Base-by-base conservation (phyloP, 2,329 filamentous ascomycete genomes). In the Aspergillus hiratsukae region DNA sequence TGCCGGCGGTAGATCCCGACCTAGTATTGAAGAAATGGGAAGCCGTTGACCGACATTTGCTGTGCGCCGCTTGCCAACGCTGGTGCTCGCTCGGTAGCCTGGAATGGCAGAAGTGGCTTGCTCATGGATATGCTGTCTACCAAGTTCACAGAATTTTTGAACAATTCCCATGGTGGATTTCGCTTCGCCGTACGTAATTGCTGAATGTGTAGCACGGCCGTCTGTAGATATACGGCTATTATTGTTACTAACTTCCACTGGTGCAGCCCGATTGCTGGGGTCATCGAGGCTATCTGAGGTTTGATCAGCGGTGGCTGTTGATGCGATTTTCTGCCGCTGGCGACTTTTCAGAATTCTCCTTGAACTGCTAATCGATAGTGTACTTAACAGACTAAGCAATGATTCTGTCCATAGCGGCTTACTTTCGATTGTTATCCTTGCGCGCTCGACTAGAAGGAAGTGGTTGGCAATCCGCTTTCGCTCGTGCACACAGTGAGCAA, bases 161-260 rank as follows among this genome's bases (percentile, higher is more conserved):
- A 71, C 67, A 37, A 74, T 72, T 8, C 68, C 69, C 58, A 74
- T 66, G 0, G 71, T 70, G 6, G 72, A 75, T 37, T 74, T 68
- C 3, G 66, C 66, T 58, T 72, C 69, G 6, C 62, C 63, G 8
- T 61, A 69, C 29, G 64, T 59, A n/a, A 62, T 35, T 17, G 60
- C 43, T 7, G 58, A 41, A 8, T 25, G 49, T 14, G 52, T n/a
- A 17, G n/a, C 48, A 27, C 35, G 40, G 23, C 25, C n/a, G n/a
- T 53, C 53, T 40, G 31, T 19, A 19, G 51, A 17, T 10, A 49
- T 10, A 27, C 49, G 25, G 45, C 10, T 11, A 7, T 25, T 48
- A 35, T 53, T n/a, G 6, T 37, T 37, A 29, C 37, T 40, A 9
- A 14, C 25, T 10, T n/a, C 28, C 17, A 11, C 31, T 7, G 43